A percentile compares a stretch with the other conserved stretches of the same genome.
phyloP scores from a whole-genome alignment of 176 grass and related monocot species.

The Pontederia paniculata region DNA sequence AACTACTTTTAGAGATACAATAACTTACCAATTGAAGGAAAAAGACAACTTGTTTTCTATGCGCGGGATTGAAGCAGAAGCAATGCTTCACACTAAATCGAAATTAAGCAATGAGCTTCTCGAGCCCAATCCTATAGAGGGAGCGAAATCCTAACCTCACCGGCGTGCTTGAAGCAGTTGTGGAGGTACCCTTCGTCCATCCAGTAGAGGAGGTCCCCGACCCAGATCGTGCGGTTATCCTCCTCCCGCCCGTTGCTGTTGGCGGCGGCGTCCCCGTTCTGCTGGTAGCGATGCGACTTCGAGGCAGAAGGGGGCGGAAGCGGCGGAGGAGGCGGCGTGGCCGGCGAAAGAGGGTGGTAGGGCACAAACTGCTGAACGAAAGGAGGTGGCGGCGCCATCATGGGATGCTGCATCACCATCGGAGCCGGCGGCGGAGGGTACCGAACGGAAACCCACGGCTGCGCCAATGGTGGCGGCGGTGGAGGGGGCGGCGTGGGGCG shows the following conservation, averaged over 20 bases:
- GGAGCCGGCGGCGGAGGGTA: background rate
- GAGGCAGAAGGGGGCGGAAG: background rate
- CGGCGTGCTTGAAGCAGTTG: conserved; percentile 12
- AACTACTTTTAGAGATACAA: too few relatives aligned
- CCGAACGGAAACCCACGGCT: conserved; percentile 1
- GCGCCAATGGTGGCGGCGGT: background rate
- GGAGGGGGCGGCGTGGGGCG: conserved; percentile 1
- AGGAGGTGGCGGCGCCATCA: conserved; percentile 6
- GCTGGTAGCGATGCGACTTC: conserved; percentile 4
- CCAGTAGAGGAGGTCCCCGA: conserved; percentile 15
- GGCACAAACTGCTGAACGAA: conserved; percentile 7
- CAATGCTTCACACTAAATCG: background rate
- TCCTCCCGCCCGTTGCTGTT: background rate
- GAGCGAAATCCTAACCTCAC: conserved; percentile 8
- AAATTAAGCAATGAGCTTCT: background rate
- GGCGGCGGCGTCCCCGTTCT: background rate
- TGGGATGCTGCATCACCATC: conserved; percentile 16
- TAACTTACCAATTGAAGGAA: too few relatives aligned
- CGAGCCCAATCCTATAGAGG: background rate
- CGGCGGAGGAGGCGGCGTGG: too few relatives aligned
- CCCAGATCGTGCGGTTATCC: conserved; percentile 15
- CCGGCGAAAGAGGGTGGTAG: background rate
- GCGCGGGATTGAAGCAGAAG: background rate
- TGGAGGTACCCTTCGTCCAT: conserved; percentile 14
- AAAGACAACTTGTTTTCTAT: too few relatives aligned